phyloP scores from a whole-genome alignment of 768 basidiomycete genomes.

The Rhodotorula paludigena region DNA sequence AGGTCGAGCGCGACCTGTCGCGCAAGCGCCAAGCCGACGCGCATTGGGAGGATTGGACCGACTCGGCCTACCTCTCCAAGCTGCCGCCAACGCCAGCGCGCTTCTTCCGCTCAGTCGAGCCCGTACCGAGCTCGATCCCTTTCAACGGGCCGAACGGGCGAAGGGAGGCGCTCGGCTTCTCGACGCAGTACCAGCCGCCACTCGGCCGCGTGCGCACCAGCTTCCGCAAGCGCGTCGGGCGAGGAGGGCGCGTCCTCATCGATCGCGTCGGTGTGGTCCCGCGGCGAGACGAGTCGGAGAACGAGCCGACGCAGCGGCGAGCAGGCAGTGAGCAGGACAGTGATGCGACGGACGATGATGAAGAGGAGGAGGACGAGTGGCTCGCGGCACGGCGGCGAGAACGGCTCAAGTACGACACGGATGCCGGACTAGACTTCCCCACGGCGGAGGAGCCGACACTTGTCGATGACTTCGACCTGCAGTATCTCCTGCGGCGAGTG shows the following conservation, averaged over 20 bases:
- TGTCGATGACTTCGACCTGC: slow-evolving; percentile 38
- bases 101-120: slow-evolving; percentile 47
- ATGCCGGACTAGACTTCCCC: slow-evolving; percentile 36
- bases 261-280: slow-evolving; percentile 54
- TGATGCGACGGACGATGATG: background rate
- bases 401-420: slow-evolving; percentile 40
- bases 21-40: slow-evolving; percentile 68
- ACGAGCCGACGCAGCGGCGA: background rate
- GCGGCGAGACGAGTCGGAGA: background rate
- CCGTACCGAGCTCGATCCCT: slow-evolving; percentile 63
- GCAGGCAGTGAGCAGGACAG: background rate
- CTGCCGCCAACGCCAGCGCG: slow-evolving; percentile 55
- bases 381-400: slow-evolving; percentile 19
- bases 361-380: slow-evolving; percentile 36
- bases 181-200: slow-evolving; percentile 45
- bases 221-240: slow-evolving; percentile 70
- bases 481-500: slow-evolving; percentile 23
- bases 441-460: slow-evolving; percentile 34
- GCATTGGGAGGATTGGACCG: slow-evolving; percentile 80
- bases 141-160: slow-evolving; percentile 40
- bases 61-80: slow-evolving; percentile 70
- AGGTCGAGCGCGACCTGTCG: slow-evolving; percentile 60
- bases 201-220: slow-evolving; percentile 46
- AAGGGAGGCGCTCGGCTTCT: slow-evolving; percentile 36
- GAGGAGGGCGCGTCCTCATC: slow-evolving; percentile 70